phyloP scores from a whole-genome alignment of 164 flowering plant genomes.

The Vitis rupestris region DNA sequence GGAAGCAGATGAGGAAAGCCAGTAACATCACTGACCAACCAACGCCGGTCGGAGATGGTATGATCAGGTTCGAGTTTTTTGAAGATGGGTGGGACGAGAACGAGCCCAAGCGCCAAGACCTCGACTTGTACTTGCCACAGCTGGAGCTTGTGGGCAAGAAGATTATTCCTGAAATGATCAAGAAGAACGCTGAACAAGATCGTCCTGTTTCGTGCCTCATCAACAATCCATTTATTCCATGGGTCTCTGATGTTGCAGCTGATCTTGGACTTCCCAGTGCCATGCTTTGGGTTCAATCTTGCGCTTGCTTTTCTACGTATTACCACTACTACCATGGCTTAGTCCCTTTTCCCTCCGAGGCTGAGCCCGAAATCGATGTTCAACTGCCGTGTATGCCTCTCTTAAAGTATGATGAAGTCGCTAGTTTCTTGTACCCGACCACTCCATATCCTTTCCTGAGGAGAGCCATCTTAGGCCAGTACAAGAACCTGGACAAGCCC shows the following conservation, averaged over 20 bases:
- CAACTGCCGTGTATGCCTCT: constrained; percentile 59
- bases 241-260: constrained; percentile 71
- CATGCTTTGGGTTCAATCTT: constrained; percentile 77
- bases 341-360: constrained; percentile 48
- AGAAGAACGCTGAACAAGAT: constrained; percentile 26
- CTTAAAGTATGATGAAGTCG: constrained; percentile 56
- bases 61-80: constrained; percentile 64
- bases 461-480: constrained; percentile 45
- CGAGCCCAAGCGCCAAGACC: constrained; percentile 31
- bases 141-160: constrained; percentile 43
- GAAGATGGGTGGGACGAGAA: constrained; percentile 50
- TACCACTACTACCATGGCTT: constrained; percentile 44
- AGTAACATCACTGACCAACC: constrained; percentile 25
- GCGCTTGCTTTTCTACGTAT: constrained; percentile 58
- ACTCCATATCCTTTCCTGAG: constrained; percentile 32
- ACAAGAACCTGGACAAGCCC: constrained; percentile 47
- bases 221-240: constrained; percentile 72
- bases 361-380: constrained; percentile 38
- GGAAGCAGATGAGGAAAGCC: constrained; percentile 37
- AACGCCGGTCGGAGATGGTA: constrained; percentile 49
- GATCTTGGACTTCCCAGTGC: constrained; percentile 51
- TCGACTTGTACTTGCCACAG: constrained; percentile 35
- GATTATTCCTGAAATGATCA: constrained; percentile 35
- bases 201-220: constrained; percentile 69
- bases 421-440: constrained; percentile 59